Base-by-base conservation (phyloP, 164 flowering plant species). In the Malania oleifera region DNA sequence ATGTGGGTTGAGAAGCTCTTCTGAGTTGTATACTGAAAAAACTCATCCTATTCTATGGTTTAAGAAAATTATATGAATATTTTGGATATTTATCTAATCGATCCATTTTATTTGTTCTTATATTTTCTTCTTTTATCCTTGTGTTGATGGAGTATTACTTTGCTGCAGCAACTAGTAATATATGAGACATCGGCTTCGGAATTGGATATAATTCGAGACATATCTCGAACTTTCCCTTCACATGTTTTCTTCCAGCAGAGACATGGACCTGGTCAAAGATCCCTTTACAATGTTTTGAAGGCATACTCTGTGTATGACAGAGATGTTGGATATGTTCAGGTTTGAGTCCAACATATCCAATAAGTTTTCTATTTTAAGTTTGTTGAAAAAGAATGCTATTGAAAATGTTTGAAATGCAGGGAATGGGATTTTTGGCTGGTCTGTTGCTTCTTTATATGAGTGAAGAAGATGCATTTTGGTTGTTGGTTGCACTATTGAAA, bases 311-410 rank as follows among this genome's bases (percentile, higher is more conserved):
- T 91, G 29, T 95, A 66, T 74, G 97, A 91, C 71, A 73, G 99
- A 77, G 95, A 91, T 63, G 99, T 95, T 73, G 99, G 97, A 67
- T 90, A 95, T 76, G 96, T 91, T 66, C 99, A 95, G 99, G 98
- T 93, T 59, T 60, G 57, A 55, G 23, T 54, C 22, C 31, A 20
- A n/a, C n/a, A 7, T 17, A 3, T 38, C 29, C 17, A 18, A 51
- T 28, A 13, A 28, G 9, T 35, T 31, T 47, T 41, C 17, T 34
- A 15, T 31, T 4, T 19, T 0, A 10, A 9, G 19, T 38, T 38
- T 56, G 29, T 41, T 17, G 31, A 26, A 12, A 60, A 35, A 29
- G 7, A 19, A 44, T 40, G 46, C 55, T n/a, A 56, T 19, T 41
- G 39, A 37, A 48, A 22, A 14, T 46, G n/a, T 64, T 61, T 51